Evolutionary conservation across 805 yeast genomes (phyloP), one percentile per base, ranked within the genome.

Genomic region (Nakazawaea molendinolei): DNA sequence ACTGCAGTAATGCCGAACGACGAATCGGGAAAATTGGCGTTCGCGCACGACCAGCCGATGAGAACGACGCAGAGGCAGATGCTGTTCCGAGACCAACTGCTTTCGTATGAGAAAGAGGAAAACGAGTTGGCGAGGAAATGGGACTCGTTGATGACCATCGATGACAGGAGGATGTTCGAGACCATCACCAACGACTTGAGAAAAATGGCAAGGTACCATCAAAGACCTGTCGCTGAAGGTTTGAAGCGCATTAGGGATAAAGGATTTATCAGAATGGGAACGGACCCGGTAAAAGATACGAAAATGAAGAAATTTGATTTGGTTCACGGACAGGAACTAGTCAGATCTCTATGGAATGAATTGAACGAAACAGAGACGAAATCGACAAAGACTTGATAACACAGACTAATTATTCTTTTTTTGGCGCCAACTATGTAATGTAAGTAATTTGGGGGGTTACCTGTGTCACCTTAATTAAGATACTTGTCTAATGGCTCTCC

Each of bases 401-500:
- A 15, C 31, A n/a, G n/a, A n/a, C n/a, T n/a, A n/a, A n/a, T n/a
- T n/a, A n/a, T n/a, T n/a, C n/a, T n/a, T n/a, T n/a, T n/a, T n/a
- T n/a, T n/a, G n/a, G n/a, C n/a, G n/a, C n/a, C n/a, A n/a, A n/a
- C n/a, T n/a, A n/a, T 22, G 27, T 31, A 22, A 22, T 6, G 23
- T 31, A n/a, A n/a, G n/a, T 22, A 15, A 23, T 24, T 28, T 25
- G 19, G 10, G 27, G 25, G n/a, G n/a, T n/a, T n/a, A n/a, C n/a
- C n/a, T n/a, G n/a, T n/a, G n/a, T n/a, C n/a, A n/a, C 3, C 14
- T 29, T 56, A 70, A 44, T 67, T 76, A 47, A 83, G 65, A 52
- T 83, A 83, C 62, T 85, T 75, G 52, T 90, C 97, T 41, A 92
- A 71, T 31, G 96, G 92, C 60, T 92, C 98, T 32, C 98, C 98